Evolutionary conservation across 306 rosid species (phyloP), one percentile per base, ranked within the genome.

Genomic region (Delonix regia): DNA sequence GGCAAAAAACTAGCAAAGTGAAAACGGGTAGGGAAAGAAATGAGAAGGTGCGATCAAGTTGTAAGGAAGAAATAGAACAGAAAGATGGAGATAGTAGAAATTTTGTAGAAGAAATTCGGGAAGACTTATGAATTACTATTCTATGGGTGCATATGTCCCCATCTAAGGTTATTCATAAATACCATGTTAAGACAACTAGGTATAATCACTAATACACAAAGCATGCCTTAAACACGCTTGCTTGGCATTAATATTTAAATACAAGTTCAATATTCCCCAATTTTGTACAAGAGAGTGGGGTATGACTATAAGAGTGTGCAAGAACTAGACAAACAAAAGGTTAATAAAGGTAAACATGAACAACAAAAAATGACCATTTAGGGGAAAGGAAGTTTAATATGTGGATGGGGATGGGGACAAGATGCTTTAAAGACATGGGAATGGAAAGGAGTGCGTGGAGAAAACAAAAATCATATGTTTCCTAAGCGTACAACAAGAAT

Each of bases 211-310:
- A 84, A 84, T 89, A 86, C 96, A 84, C 90, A 84, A 85, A 84
- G 80, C 89, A 89, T 89, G 90, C 42, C 83, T 82, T 82, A 72
- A 90, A 75, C 84, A 83, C 97, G 98, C 97, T 85, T 91, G 98
- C 97, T 71, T 71, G 34, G 68, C 47, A 63, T 71, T 70, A 83
- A 71, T 76, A 76, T 77, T 80, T 49, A 85, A 75, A 62, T 73
- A 45, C n/a, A 64, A 56, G 84, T 78, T 85, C 82, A 71, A 85
- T n/a, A n/a, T n/a, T 71, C 89, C 80, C 90, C 92, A 81, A 86
- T 79, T 91, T 90, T 48, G 79, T 82, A 88, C 75, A 51, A 66
- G 64, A 83, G 82, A 61, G 12, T 60, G 51, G 79, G 19, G 69
- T 18, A n/a, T n/a, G n/a, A n/a, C n/a, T n/a, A n/a, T n/a, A 18